phyloP scores from a whole-genome alignment of 371 early-diverging fungal species.

The Mortierella sp. region DNA sequence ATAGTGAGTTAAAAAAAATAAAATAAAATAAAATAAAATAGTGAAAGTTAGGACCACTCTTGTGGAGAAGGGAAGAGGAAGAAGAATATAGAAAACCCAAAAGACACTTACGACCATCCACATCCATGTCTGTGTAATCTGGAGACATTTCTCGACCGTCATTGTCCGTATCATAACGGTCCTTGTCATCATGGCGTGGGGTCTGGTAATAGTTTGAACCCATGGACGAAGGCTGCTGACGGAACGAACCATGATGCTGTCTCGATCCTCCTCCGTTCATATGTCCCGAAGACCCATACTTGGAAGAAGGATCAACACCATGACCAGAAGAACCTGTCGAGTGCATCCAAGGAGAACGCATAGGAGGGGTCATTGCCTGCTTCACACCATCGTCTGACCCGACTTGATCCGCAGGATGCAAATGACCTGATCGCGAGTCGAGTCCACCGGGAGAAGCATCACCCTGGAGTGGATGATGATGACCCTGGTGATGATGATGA shows the following conservation, averaged over 20 bases:
- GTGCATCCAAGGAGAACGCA: slow-evolving; percentile 23
- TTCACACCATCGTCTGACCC: slow-evolving; percentile 3
- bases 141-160: slow-evolving; percentile 30
- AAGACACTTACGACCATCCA: slow-evolving; percentile 29
- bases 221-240: slow-evolving; percentile 17
- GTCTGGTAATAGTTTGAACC: slow-evolving; percentile 26
- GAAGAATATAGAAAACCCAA: no score
- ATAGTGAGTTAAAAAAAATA: not conserved
- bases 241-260: not conserved
- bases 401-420: slow-evolving; percentile 14
- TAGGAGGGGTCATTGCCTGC: slow-evolving; percentile 25
- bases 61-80: not conserved
- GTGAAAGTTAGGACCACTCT: no score
- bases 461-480: slow-evolving; percentile 6
- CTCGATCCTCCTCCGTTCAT: not conserved
- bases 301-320: not conserved
- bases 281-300: not conserved
- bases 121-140: slow-evolving; percentile 23
- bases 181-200: slow-evolving; percentile 16
- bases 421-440: slow-evolving; percentile 9
- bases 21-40: slow-evolving; percentile 2
- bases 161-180: slow-evolving; percentile 20
- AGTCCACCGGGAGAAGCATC: slow-evolving; percentile 13
- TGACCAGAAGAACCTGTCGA: not conserved
- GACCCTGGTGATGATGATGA: slow-evolving; percentile 5